Base-by-base conservation (phyloP, 2,329 filamentous ascomycete genomes). In the Thielaviopsis punctulata region DNA sequence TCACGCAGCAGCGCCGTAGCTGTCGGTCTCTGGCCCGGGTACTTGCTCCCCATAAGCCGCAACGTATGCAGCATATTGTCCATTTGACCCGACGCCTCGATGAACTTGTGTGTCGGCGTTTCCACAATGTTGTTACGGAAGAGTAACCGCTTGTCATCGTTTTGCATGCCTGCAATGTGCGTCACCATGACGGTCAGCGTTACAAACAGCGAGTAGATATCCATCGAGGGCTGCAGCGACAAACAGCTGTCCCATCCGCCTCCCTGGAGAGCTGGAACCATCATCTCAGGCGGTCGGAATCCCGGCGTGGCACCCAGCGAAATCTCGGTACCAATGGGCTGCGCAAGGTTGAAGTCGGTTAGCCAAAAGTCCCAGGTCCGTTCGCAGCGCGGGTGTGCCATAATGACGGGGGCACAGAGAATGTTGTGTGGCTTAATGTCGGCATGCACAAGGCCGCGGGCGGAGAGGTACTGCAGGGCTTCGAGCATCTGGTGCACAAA, bases 361-460 rank as follows among this genome's bases (percentile, higher is more conserved):
- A 55, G 49, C 8, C 48, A 45, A 19, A 49, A 55, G 24, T 52
- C 30, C 39, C 46, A 53, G 19, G 22, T 39, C 27, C 8, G 18
- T 9, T 36, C 39, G n/a, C 13, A 36, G 2, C n/a, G 10, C 30
- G 30, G 30, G 9, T 15, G n/a, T 7, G 27, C 12, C 4, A 21
- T 8, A 7, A 36, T 12, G 3, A 36, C 19, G n/a, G 25, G 47
- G 21, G 24, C 39, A 21, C 46, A 52, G 15, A 55, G 49, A n/a
- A 55, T 52, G 21, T 55, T 55, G 22, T 12, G 27, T 18, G 49
- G 45, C 19, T 55, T 55, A 39, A 55, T 52, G 22, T 55, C 53
- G 25, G 25, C 21, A 39, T 55, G 53, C 15, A 48, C 49, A 39
- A 55, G 25, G 13, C 27, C 15, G 13, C 9, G n/a, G 7, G 21